Evolutionary conservation across 345 rosid genomes (phyloP).

Genomic region (Arabis hirsuta): DNA sequence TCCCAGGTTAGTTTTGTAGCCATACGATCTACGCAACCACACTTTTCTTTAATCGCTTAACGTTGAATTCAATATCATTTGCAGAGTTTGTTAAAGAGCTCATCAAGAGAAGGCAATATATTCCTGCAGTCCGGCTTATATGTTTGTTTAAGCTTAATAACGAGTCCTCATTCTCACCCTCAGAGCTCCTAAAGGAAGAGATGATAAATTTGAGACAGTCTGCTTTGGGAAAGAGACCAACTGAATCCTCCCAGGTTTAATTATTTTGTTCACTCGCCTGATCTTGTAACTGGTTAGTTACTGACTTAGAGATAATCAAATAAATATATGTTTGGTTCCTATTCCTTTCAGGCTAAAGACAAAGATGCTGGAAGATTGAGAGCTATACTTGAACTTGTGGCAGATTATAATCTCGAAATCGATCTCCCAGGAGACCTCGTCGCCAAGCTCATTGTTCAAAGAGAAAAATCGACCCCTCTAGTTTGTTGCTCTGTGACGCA

Average conservation of each 20-base stretch:
- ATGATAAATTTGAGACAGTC: constrained; percentile 18
- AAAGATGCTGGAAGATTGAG: constrained; percentile 30
- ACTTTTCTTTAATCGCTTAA: background rate
- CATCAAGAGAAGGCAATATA: constrained; percentile 9
- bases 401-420: constrained; percentile 20
- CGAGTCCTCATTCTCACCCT: background rate
- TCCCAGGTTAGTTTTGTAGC: constrained; percentile 21
- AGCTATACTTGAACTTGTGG: constrained; percentile 33
- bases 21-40: background rate
- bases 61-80: background rate
- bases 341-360: constrained; percentile 16
- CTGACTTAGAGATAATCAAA: background rate
- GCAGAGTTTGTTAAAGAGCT: constrained; percentile 29
- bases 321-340: background rate
- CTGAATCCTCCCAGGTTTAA: constrained; percentile 15
- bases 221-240: background rate
- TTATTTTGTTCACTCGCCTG: constrained; percentile 15
- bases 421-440: constrained; percentile 35
- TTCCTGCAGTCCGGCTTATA: constrained; percentile 28
- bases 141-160: constrained; percentile 17
- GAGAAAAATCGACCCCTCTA: constrained; percentile 23
- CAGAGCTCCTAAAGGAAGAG: constrained; percentile 27
- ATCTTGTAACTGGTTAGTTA: background rate
- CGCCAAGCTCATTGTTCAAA: constrained; percentile 26
- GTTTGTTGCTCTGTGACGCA: constrained; percentile 4